Base-by-base conservation (phyloP, 2,329 filamentous ascomycete genomes). In the Plenodomus biglobosus region DNA sequence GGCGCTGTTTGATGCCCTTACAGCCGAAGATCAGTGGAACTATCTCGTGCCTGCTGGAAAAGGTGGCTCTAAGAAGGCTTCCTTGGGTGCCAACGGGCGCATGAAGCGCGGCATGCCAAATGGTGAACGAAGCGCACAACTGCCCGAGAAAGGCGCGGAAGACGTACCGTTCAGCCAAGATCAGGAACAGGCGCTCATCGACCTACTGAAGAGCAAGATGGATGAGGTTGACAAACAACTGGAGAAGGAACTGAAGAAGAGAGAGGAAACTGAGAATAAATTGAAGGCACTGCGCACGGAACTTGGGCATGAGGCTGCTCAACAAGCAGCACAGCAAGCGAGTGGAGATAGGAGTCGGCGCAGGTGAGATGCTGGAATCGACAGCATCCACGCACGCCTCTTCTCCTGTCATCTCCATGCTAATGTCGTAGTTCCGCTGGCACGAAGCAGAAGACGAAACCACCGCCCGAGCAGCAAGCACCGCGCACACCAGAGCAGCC, bases 1-100 rank as follows among this genome's bases (percentile, higher is more conserved):
- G 72, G 84, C 88, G 38, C 92, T 99, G 66, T 96, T 90, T 74
- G 90, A 95, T 54, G 79, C 90, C 21, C 78, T 99, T 52, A 97
- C 91, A 2, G 80, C 81, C 5, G 89, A 89, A 52, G 83, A 85
- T 20, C 83, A 81, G 53, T 78, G 74, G 64, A 72, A 75, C 43
- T 76, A 79, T 54, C 72, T 76, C 3, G 73, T 65, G 8, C 56
- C 60, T 1, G 51, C 53, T n/a, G 55, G 51, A 8, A 66, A 66
- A 30, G 82, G 81, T 34, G 75, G 75, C 10, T 57, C 54, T 17
- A 77, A 71, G 60, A 71, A 68, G 44, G 65, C 67, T 2, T 64
- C 61, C 8, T 50, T 65, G n/a, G 61, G 61, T 13, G 59, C 66
- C 1, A 66, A 69, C 32, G 68, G 68, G 2, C 57, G 66, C 10